Percentiles rank a stretch among this genome's conserved stretches.
phyloP scores from a whole-genome alignment of 2,329 filamentous ascomycete genomes.

The Lizonia empirigonia region DNA sequence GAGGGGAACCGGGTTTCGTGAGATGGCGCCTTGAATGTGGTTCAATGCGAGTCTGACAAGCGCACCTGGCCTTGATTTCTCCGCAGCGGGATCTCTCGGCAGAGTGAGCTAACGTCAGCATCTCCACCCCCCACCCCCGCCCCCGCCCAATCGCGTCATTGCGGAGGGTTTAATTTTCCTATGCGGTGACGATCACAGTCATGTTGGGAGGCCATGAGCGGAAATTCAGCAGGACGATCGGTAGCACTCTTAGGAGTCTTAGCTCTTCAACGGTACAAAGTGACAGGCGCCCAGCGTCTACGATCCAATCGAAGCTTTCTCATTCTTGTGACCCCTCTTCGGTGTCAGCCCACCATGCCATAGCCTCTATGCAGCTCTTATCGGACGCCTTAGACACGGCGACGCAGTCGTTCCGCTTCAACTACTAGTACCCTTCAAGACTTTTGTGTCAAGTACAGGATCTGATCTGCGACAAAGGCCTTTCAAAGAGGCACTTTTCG shows the following conservation, averaged over 20 bases:
- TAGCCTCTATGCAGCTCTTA: conserved; percentile 6
- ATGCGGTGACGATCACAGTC: conserved; percentile 17
- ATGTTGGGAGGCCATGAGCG: conserved; percentile 5
- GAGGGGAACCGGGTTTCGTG: conserved; percentile 25
- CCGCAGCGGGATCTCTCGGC: conserved; percentile 31
- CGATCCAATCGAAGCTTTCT: conserved; percentile 12
- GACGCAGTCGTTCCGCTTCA: neutral
- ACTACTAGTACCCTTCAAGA: neutral
- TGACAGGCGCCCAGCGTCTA: conserved; percentile 13
- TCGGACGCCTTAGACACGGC: neutral
- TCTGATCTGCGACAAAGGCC: neutral
- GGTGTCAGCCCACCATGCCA: conserved; percentile 13
- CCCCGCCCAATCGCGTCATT: conserved; percentile 19
- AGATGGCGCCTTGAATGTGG: conserved; percentile 9
- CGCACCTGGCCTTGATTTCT: conserved; percentile 12
- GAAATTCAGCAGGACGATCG: conserved; percentile 7
- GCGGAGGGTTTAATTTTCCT: conserved; percentile 17
- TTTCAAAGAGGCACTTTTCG: neutral
- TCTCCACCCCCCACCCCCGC: conserved; percentile 22
- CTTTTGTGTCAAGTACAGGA: neutral
- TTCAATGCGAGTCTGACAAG: conserved; percentile 13
- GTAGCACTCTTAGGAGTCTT: neutral
- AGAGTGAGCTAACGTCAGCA: conserved; percentile 1
- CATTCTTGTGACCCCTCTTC: neutral
- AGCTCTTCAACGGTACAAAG: conserved; percentile 3